Conservation (phyloP, 805 yeast genomes). For the Cyberlindnera japonica region DNA sequence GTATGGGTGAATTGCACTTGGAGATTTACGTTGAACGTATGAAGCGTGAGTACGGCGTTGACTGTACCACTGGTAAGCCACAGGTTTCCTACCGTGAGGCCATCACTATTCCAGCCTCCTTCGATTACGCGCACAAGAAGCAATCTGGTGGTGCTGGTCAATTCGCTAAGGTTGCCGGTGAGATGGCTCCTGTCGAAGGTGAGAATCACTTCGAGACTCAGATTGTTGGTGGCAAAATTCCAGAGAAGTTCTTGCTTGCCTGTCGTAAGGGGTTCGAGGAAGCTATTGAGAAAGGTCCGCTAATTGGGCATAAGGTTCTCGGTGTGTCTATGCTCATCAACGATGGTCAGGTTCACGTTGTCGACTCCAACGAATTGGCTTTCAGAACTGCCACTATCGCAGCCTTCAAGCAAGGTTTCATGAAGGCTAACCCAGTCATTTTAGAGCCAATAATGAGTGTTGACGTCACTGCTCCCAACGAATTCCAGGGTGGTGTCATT, state of each 20-base stretch:
- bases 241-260: slow-evolving; percentile 90
- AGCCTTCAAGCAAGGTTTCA: slow-evolving; percentile 90
- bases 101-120: slow-evolving; percentile 62
- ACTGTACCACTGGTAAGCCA: slow-evolving; percentile 93
- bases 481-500: slow-evolving; percentile 91
- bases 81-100: slow-evolving; percentile 98
- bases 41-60: slow-evolving; percentile 95
- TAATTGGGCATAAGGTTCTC: slow-evolving; percentile 88
- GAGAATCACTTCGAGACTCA: slow-evolving; percentile 78
- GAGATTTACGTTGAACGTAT: slow-evolving; percentile 98
- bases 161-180: slow-evolving; percentile 94
- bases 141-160: slow-evolving; percentile 99
- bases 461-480: slow-evolving; percentile 89
- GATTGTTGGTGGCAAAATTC: slow-evolving; percentile 94
- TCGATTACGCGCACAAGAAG: slow-evolving; percentile 94
- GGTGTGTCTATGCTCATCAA: slow-evolving; percentile 91
- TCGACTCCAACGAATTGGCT: slow-evolving; percentile 94
- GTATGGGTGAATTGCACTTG: slow-evolving; percentile 97
- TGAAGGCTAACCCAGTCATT: slow-evolving; percentile 79
- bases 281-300: slow-evolving; percentile 92
- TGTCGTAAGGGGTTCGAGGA: slow-evolving; percentile 96
- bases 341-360: slow-evolving; percentile 97
- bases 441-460: slow-evolving; percentile 97
- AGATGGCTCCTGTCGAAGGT: slow-evolving; percentile 58
- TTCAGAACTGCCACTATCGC: slow-evolving; percentile 89